Percentiles rank a stretch among this genome's conserved stretches.
These are phyloP conservation scores for Rhodosporidiobolus sp. DNA, from an alignment of 768 basidiomycete species.

Conservation along the genomic window DNA sequence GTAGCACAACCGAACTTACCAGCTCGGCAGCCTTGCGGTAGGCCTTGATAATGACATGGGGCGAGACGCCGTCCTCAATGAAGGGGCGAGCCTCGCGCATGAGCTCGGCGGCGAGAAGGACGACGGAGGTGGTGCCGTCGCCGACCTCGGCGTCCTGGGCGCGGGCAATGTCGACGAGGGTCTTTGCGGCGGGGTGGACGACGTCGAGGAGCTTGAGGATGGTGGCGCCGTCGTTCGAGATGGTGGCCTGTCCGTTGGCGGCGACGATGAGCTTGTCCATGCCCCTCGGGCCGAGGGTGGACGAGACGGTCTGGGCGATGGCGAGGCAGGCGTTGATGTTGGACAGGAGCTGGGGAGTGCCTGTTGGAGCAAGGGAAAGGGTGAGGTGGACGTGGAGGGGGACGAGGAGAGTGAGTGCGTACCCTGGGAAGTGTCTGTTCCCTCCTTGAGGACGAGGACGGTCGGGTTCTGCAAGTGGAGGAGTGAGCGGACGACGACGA, in stretches of 20 bases:
- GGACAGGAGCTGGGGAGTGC: slow-evolving; percentile 67
- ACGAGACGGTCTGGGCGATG: slow-evolving; percentile 83
- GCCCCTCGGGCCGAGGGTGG: slow-evolving; percentile 93
- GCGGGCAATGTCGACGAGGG: slow-evolving; percentile 95
- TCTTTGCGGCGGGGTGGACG: slow-evolving; percentile 94
- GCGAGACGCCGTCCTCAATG: slow-evolving; percentile 95
- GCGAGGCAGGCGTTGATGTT: slow-evolving; percentile 97
- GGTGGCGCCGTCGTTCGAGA: slow-evolving; percentile 99
- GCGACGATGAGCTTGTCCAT: slow-evolving; percentile 94
- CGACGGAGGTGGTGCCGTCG: slow-evolving; percentile 95
- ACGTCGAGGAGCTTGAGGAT: slow-evolving; percentile 96
- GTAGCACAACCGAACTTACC: slow-evolving; percentile 54
- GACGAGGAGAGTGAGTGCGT: not conserved
- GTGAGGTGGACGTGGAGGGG: not conserved
- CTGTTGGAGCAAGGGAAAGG: not conserved
- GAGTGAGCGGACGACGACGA: not conserved
- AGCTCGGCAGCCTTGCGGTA: slow-evolving; percentile 81
- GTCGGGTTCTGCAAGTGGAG: slow-evolving; percentile 31
- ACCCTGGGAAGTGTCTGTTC: slow-evolving; percentile 41
- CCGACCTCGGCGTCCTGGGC: slow-evolving; percentile 98
- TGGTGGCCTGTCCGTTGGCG: slow-evolving; percentile 91
- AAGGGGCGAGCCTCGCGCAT: slow-evolving; percentile 86
- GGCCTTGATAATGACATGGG: slow-evolving; percentile 97
- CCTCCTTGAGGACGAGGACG: slow-evolving; percentile 39
- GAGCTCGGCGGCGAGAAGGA: slow-evolving; percentile 87